A percentile compares a stretch with the other conserved stretches of the same genome.
Evolutionary conservation across 352 stramenopile genomes (phyloP).

Genomic region (Pythium sp.): DNA sequence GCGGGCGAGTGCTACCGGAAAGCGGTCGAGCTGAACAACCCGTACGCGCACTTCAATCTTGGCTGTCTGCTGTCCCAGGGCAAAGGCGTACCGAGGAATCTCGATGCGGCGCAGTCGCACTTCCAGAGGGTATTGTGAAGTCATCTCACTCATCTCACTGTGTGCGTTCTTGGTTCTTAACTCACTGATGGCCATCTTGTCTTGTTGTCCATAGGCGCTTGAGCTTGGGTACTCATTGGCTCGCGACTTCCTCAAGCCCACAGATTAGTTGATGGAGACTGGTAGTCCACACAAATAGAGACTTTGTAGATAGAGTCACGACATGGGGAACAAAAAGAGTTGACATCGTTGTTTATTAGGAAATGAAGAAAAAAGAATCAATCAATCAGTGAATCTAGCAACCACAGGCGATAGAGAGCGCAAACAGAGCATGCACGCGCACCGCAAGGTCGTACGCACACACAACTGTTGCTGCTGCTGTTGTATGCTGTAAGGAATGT

Average conservation of each 20-base stretch:
- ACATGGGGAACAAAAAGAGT: background rate
- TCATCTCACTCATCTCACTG: background rate
- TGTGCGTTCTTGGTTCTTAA: background rate
- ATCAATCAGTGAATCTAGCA: background rate
- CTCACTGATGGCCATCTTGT: background rate
- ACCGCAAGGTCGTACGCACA: background rate
- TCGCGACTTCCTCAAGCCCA: conserved; percentile 42
- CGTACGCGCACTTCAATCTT: conserved; percentile 79
- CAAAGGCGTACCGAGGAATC: conserved; percentile 60
- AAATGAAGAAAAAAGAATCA: background rate
- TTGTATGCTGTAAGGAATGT: background rate
- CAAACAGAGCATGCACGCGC: background rate
- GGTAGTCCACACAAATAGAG: background rate
- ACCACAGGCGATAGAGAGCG: background rate
- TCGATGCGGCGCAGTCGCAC: conserved; percentile 53
- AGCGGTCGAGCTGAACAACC: conserved; percentile 39
- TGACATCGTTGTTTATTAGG: background rate
- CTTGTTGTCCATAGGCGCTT: conserved; percentile 24
- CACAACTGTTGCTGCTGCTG: background rate
- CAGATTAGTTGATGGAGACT: conserved; percentile 1
- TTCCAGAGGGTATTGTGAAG: conserved; percentile 38
- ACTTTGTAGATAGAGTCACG: background rate
- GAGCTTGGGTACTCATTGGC: conserved; percentile 60
- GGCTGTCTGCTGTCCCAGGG: conserved; percentile 59
- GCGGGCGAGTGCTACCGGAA: conserved; percentile 54